These are phyloP conservation scores for Cucumis melo DNA, from an alignment of 306 rosid genomes.

Conservation along the genomic window DNA sequence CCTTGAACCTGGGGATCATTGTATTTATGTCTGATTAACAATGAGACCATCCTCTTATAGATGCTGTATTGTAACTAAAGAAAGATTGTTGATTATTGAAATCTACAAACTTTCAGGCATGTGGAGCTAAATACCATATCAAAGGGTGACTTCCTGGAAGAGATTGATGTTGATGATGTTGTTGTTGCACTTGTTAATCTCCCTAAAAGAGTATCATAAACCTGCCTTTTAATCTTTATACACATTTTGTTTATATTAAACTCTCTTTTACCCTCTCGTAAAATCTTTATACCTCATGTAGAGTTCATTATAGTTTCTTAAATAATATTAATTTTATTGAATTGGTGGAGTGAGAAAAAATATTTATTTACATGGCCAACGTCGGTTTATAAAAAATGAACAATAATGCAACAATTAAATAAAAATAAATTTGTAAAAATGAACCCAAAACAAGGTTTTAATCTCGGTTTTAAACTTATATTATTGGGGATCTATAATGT, in stretches of 20 bases:
- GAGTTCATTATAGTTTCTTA: no score
- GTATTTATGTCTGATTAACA: background rate
- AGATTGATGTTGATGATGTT: constrained; percentile 82
- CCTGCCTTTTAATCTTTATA: constrained; percentile 1
- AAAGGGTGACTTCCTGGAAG: constrained; percentile 69
- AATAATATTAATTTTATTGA: no score
- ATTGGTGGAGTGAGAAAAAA: no score
- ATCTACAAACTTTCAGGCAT: constrained; percentile 47
- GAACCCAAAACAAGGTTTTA: no score
- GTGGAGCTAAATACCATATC: constrained; percentile 68
- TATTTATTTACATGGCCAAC: no score
- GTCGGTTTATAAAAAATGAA: no score
- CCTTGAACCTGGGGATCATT: background rate
- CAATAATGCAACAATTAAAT: no score
- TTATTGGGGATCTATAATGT: no score
- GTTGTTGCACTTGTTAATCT: constrained; percentile 85
- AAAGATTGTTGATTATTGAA: constrained; percentile 7
- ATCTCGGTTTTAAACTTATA: no score
- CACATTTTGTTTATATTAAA: background rate
- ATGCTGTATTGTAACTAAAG: background rate
- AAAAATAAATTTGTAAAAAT: no score
- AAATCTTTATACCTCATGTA: no score
- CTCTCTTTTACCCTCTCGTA: background rate
- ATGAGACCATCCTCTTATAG: background rate
- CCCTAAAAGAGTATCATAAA: constrained; percentile 56